phyloP scores from a whole-genome alignment of 139 green algal species.

The Closterium sp. region DNA sequence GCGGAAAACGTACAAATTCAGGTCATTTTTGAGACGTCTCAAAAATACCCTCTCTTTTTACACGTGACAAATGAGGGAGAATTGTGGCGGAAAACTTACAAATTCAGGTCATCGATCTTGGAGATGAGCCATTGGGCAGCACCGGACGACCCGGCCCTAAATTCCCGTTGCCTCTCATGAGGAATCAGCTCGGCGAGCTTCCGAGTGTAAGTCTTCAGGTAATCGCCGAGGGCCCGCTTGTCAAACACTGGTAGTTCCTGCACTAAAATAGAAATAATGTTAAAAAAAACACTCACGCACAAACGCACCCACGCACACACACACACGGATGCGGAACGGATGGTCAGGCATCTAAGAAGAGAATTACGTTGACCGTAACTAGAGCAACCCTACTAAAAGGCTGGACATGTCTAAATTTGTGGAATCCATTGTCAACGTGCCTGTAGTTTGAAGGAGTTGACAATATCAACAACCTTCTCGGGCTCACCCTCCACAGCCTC shows the following conservation, averaged over 20 bases:
- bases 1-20: constrained; percentile 14
- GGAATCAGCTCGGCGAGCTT: constrained; percentile 59
- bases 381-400: background rate
- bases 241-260: constrained; percentile 62
- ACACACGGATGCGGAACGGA: too few species aligned
- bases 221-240: constrained; percentile 67
- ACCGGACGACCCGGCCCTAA: constrained; percentile 62
- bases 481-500: constrained; percentile 53
- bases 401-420: background rate
- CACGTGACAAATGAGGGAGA: too few species aligned
- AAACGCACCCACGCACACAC: too few species aligned
- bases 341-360: background rate
- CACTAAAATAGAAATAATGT: too few species aligned
- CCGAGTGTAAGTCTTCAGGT: constrained; percentile 59
- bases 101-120: constrained; percentile 68
- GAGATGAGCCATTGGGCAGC: constrained; percentile 65
- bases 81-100: too few species aligned
- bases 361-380: background rate
- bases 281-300: too few species aligned
- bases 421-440: constrained; percentile 22
- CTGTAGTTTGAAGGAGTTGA: constrained; percentile 63
- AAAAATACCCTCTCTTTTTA: too few species aligned
- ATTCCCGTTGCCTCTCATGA: constrained; percentile 58
- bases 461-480: constrained; percentile 62
- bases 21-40: too few species aligned